Base-by-base conservation (phyloP, 2,329 filamentous ascomycete genomes). In the Lachnellula hyalina region DNA sequence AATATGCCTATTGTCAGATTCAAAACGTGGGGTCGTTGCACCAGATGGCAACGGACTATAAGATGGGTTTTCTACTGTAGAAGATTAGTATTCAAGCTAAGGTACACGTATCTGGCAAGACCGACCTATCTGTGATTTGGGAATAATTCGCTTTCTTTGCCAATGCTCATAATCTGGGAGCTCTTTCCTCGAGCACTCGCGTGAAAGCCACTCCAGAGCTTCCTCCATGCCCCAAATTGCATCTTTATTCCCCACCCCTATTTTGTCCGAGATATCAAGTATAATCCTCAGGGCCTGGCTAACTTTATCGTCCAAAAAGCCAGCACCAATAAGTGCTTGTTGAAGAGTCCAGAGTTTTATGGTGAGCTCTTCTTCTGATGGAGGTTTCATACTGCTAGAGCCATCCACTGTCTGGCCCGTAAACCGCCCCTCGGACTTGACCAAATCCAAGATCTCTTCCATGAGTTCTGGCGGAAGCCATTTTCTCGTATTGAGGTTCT, bases 171-270 rank as follows among this genome's bases (percentile, higher is more conserved):
- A 95, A 47, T 83, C 78, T 5, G 87, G 87, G 36, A 93, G 76
- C 63, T 92, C 86, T 1, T 84, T 80, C 59, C 78, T 74, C 14
- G 79, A 74, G 63, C 86, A 89, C 67, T 94, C 83, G 61, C 89
- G 76, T n/a, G 90, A 89, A 52, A 97, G 79, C 90, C 91, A 96
- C 64, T 96, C 90, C 19, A 99, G 71, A 25, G 89, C 85, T 71
- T 96, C 92, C 58, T 95, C 87, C 36, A 97, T 74, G 9, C 92
- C 91, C 89, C 90, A 96, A 14, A 91, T 80, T 44, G 79, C 78
- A 60, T 90, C 87, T 62, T 83, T 86, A 57, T 71, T 76, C 19
- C 74, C 73, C 11, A 75, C 66, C 2, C 77, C 74, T 52, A 86
- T 79, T 58, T 83, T 84, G 32, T 84, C 78, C 28, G 84, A 83